Evolutionary conservation across 768 basidiomycete species (phyloP), one percentile per base, ranked within the genome.

Genomic region (Cystofilobasidium bisporidii): DNA sequence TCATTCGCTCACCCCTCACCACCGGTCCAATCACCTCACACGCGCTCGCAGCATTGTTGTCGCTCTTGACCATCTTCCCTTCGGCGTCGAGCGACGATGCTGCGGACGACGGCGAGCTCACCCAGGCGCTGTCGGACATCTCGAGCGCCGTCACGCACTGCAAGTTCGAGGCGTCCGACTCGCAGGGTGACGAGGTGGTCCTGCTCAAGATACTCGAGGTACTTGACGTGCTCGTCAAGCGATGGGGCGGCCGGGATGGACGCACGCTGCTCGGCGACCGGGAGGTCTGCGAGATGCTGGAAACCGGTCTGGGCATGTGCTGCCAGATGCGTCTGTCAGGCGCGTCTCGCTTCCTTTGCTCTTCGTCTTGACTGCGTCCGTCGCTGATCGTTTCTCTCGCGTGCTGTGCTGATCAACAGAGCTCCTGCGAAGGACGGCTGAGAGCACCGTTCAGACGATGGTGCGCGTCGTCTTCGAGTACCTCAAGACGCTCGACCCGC

Each of bases 21-120:
- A 96, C 93, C 0, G 94, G 93, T 6, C 92, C 93, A 15, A 98
- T 99, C 71, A 97, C 96, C 0, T 93, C 94, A n/a, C 84, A 88
- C 10, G 89, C 92, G 0, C 84, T 98, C 57, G 84, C 87, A 10
- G 83, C 92, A 20, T 81, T 99, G 41, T 90, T 94, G 78, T 87
- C 82, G 72, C 87, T 98, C 80, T 89, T 97, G 76, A 80, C 47
- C 10, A 55, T 69, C 60, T 69, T 69, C 63, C 68, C 68, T 4
- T 30, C 61, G 12, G n/a, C 55, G 36, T 60, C 48, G 63, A n/a
- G 48, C 14, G 33, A 36, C 36, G 22, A 33, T 33, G 14, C n/a
- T 14, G 40, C 20, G 6, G 33, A 20, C 8, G 24, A 43, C 24
- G 36, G 40, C 14, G 63, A 66, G 72, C 65, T 71, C 45, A 56